These are phyloP conservation scores for Apocynum venetum DNA, from an alignment of 257 asterid genomes.

Conservation along the genomic window DNA sequence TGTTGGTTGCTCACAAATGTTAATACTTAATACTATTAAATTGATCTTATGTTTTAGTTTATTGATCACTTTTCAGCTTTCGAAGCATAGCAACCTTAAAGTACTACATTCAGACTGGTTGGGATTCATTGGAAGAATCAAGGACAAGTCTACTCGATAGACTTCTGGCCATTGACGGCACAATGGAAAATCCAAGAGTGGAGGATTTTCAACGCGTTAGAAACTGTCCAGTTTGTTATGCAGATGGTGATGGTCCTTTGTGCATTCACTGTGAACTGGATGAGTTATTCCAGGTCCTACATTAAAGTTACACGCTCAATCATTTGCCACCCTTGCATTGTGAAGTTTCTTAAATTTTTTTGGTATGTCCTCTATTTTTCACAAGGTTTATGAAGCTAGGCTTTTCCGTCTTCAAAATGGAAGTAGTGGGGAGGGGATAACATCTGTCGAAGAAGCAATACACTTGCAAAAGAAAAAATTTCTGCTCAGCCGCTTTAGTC, in stretches of 20 bases:
- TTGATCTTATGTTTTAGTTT: not conserved
- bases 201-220: slow-evolving; percentile 79
- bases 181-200: slow-evolving; percentile 80
- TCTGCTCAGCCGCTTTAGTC: slow-evolving; percentile 68
- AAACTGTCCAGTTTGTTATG: slow-evolving; percentile 68
- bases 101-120: slow-evolving; percentile 77
- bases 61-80: slow-evolving; percentile 42
- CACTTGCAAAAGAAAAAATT: slow-evolving; percentile 72
- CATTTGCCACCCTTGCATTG: slow-evolving; percentile 1
- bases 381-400: slow-evolving; percentile 86
- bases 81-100: slow-evolving; percentile 67
- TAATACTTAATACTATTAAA: not conserved
- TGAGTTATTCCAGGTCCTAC: slow-evolving; percentile 83
- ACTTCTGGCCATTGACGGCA: slow-evolving; percentile 73
- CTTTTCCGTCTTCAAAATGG: slow-evolving; percentile 82
- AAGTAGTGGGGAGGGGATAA: slow-evolving; percentile 58
- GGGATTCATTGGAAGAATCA: slow-evolving; percentile 77
- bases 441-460: slow-evolving; percentile 87
- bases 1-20: not conserved
- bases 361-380: slow-evolving; percentile 13
- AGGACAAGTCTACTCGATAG: slow-evolving; percentile 66
- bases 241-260: slow-evolving; percentile 72
- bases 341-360: slow-evolving; percentile 12
- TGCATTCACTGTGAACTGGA: slow-evolving; percentile 94
- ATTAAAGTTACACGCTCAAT: slow-evolving; percentile 14